Base-by-base conservation (phyloP, 1,284 basidiomycete species). In the Peniophora sp. region DNA sequence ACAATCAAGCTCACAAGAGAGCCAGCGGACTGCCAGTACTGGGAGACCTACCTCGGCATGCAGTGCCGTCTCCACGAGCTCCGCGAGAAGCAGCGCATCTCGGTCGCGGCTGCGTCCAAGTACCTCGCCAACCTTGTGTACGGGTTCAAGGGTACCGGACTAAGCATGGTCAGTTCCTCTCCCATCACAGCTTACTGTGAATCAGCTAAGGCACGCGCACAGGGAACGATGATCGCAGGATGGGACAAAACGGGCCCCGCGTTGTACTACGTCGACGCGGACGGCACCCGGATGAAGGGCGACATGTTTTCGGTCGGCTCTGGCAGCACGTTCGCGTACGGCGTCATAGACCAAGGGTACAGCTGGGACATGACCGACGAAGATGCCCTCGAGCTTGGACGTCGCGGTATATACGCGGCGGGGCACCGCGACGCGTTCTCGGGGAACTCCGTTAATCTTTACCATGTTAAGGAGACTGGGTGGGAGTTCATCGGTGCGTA, bases 191-290 rank as follows among this genome's bases (percentile, higher is more conserved):
- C 6, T 45, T 12, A 20, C 50, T 36, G 20, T 34, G 22, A 25
- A 5, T 32, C n/a, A n/a, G n/a, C n/a, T n/a, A n/a, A n/a, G n/a
- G n/a, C n/a, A n/a, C n/a, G n/a, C n/a, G 27, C 27, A 8, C 57
- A 93, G 92, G 97, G 97, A 52, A 99, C 97, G 2, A 99, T 99
- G 97, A 96, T 99, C 58, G 98, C 95, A 62, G 97, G 97, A 25
- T 99, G 95, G 95, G 97, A 99, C 73, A 99, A 98, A 78, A 97
- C 95, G 11, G 96, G 97, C 0, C 96, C 96, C n/a, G 84, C 92
- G 12, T 77, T 99, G 36, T 99, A 95, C 74, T 99, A 99, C 67
- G 97, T 99, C 52, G 97, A 99, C 70, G 95, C 92, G 14, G 97
- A 99, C 58, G 97, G 97, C 35, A 90, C 92, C 10, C 85, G 97